Base-by-base conservation (phyloP, 495 filamentous ascomycete species). In the Geopyxis carbonaria region DNA sequence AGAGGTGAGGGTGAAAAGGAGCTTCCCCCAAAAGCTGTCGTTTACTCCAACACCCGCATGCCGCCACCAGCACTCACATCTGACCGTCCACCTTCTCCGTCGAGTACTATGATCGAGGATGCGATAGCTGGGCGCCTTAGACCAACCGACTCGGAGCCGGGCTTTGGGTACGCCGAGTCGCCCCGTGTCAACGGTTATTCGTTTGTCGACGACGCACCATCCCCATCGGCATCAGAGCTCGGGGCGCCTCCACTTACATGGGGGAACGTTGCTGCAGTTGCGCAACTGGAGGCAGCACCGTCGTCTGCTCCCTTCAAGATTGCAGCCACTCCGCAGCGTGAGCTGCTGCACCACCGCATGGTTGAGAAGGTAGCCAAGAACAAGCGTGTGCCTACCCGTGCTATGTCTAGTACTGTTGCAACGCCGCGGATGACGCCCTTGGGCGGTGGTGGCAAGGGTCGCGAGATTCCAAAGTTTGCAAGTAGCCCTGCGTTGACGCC, bases 131-230 rank as follows among this genome's bases (percentile, higher is more conserved):
- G 89, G 9, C 72, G 68, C 0, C 70, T 75, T 3, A 68, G 73
- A 11, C 61, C 64, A 2, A 68, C 66, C 2, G 69, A 72, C n/a
- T 70, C 73, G 0, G 79, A 92, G 49, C 66, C 70, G 5, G 60
- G 60, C 2, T 63, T 61, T 14, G 75, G 72, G n/a, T 63, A 60
- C 2, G 70, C 63, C 14, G 78, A 89, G 53, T 94, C 89, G 0
- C 89, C 89, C 0, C 68, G 83, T 2, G 81, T 95, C 0, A 82
- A 83, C 40, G 89, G 89, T 15, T 97, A 93, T 51, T 73, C 80
- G 2, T 95, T 94, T 57, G 89, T 97, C 29, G 85, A 93, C 46
- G 79, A 91, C 48, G 77, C 82, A 30, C 69, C 71, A 0, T 60
- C 63, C 5, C 48, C 38, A 15, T 51, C 42, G 11, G 45, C 33